Evolutionary conservation across 2,329 filamentous ascomycete species (phyloP).

Genomic region (Scedosporium minutisporum): DNA sequence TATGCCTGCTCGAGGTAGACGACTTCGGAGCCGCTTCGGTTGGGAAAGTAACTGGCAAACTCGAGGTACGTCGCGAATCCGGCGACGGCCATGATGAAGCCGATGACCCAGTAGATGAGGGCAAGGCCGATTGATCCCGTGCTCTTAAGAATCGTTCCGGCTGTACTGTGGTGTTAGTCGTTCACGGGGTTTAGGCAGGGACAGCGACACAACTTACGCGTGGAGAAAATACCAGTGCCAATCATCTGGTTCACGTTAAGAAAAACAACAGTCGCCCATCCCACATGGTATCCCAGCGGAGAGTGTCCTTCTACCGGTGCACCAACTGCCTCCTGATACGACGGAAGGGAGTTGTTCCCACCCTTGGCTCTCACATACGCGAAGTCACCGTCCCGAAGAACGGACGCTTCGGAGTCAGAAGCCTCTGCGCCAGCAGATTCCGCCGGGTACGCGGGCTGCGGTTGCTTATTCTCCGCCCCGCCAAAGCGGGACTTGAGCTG

Average conservation of each 20-base stretch:
- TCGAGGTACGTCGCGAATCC: slow-evolving; percentile 54
- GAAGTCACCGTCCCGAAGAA: slow-evolving; percentile 28
- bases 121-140: slow-evolving; percentile 54
- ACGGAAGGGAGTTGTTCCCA: slow-evolving; percentile 37
- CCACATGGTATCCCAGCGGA: slow-evolving; percentile 50
- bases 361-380: slow-evolving; percentile 31
- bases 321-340: slow-evolving; percentile 52
- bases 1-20: slow-evolving; percentile 62
- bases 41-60: slow-evolving; percentile 55
- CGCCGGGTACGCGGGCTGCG: not conserved
- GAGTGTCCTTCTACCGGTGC: slow-evolving; percentile 50
- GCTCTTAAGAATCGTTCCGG: slow-evolving; percentile 45
- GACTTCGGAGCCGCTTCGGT: slow-evolving; percentile 54
- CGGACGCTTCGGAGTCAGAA: slow-evolving; percentile 17
- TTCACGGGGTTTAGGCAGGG: too few species aligned
- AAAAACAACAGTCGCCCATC: slow-evolving; percentile 45
- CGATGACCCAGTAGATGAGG: slow-evolving; percentile 56
- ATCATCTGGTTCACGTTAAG: slow-evolving; percentile 55
- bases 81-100: slow-evolving; percentile 46
- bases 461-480: not conserved
- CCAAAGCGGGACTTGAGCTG: not conserved
- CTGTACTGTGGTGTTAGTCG: slow-evolving; percentile 22
- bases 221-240: slow-evolving; percentile 55
- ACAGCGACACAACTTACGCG: slow-evolving; percentile 43
- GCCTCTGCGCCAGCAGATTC: not conserved